These are phyloP conservation scores for Aquilaria sinensis DNA, from an alignment of 345 rosid genomes.

Conservation along the genomic window DNA sequence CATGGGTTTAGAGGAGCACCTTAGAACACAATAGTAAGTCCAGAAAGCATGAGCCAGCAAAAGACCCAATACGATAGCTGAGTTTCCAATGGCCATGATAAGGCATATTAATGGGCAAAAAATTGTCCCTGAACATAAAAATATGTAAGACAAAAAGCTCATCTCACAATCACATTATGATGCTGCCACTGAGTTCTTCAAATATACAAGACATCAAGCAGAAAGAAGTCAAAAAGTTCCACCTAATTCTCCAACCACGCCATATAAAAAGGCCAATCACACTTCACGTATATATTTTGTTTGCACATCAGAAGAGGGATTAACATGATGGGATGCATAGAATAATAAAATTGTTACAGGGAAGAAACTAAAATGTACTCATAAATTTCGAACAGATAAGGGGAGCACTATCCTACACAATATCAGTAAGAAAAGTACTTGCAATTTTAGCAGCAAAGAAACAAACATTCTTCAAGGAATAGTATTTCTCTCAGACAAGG, in stretches of 20 bases:
- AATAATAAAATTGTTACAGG: neutral
- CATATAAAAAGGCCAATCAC: too few relatives aligned
- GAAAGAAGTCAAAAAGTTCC: too few relatives aligned
- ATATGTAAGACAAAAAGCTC: too few relatives aligned
- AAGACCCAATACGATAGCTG: conserved; percentile 62
- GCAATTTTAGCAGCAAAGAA: neutral
- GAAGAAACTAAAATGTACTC: neutral
- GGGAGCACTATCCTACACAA: neutral
- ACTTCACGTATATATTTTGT: conserved; percentile 3
- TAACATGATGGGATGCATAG: conserved; percentile 3
- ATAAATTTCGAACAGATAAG: neutral
- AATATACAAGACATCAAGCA: too few relatives aligned
- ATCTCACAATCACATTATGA: too few relatives aligned
- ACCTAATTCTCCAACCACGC: too few relatives aligned
- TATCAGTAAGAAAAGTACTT: neutral
- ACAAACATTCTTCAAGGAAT: neutral
- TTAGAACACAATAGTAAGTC: conserved; percentile 64
- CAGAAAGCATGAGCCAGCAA: conserved; percentile 52
- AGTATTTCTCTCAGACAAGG: too few relatives aligned
- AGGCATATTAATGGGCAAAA: conserved; percentile 72
- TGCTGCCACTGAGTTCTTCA: too few relatives aligned
- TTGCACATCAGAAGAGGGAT: neutral
- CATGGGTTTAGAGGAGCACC: conserved; percentile 38
- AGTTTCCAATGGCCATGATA: conserved; percentile 61
- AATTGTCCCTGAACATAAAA: conserved; percentile 47